A percentile compares a stretch with the other conserved stretches of the same genome.
Evolutionary conservation across 805 yeast species (phyloP).

Genomic region (Yarrowia divulgata): DNA sequence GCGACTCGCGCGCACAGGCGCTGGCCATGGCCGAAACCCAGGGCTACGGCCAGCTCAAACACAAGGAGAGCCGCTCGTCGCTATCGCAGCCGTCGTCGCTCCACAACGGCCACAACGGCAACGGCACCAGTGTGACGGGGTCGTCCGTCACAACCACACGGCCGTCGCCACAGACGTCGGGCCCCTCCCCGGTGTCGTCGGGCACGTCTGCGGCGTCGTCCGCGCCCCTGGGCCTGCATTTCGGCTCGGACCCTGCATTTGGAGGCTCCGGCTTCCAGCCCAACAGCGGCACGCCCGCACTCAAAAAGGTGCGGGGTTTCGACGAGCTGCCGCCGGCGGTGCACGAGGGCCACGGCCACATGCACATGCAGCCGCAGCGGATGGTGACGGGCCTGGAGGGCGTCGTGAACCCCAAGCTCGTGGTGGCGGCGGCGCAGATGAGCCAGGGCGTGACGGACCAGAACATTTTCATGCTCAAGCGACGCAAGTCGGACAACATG

Average conservation of each 20-base stretch:
- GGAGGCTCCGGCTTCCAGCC: conserved; percentile 38
- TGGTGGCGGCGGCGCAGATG: conserved; percentile 22
- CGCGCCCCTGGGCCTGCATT: conserved; percentile 37
- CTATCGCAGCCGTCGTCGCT: conserved; percentile 15
- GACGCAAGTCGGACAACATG: conserved; percentile 32
- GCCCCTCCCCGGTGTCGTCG: conserved; percentile 21
- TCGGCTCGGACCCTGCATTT: conserved; percentile 39
- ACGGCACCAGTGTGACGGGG: conserved; percentile 15
- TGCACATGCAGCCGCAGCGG: conserved; percentile 34
- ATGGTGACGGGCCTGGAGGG: conserved; percentile 35
- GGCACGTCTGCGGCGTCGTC: conserved; percentile 28
- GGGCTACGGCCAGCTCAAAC: conserved; percentile 26
- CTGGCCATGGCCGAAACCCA: conserved; percentile 38
- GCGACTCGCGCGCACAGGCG: conserved; percentile 34
- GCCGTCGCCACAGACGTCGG: conserved; percentile 28
- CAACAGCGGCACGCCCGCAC: conserved; percentile 16
- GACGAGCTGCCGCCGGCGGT: conserved; percentile 29
- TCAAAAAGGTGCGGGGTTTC: conserved; percentile 22
- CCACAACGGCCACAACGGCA: neutral
- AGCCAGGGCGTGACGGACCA: conserved; percentile 35
- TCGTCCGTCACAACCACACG: conserved; percentile 27
- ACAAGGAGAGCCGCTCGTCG: conserved; percentile 35
- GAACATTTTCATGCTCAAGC: conserved; percentile 23
- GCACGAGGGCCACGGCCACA: conserved; percentile 30
- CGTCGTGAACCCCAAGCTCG: conserved; percentile 36